phyloP scores from a whole-genome alignment of 257 asterid genomes.

The Rhazya stricta region DNA sequence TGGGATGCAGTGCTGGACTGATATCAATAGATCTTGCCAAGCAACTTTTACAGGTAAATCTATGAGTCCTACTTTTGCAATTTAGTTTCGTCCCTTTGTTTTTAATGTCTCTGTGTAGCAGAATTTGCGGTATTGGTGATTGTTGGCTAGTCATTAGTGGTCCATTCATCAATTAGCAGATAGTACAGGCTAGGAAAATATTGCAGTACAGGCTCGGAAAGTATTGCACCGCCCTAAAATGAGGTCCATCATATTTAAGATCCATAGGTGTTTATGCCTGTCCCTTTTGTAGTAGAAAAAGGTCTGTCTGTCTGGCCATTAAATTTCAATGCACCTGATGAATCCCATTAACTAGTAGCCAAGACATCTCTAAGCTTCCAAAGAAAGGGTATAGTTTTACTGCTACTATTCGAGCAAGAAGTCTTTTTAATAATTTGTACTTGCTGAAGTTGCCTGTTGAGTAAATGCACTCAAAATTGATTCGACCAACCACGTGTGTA shows the following conservation, averaged over 20 bases:
- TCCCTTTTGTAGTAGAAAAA: not conserved
- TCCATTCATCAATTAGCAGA: too few species aligned
- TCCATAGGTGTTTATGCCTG: not conserved
- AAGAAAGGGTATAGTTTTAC: too few species aligned
- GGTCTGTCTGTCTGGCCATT: not conserved
- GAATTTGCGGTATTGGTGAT: not conserved
- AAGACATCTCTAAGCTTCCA: too few species aligned
- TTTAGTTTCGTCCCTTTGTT: not conserved
- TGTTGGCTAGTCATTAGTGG: too few species aligned
- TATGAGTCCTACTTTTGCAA: not conserved
- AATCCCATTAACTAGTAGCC: too few species aligned
- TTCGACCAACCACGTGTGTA: not conserved
- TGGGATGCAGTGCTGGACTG: slow-evolving; percentile 89
- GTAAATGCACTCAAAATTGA: not conserved
- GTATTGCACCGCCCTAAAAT: too few species aligned
- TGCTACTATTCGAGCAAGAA: too few species aligned
- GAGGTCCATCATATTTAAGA: too few species aligned
- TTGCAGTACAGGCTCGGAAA: too few species aligned
- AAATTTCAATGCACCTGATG: too few species aligned
- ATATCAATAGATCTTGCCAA: slow-evolving; percentile 81
- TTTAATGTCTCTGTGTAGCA: not conserved
- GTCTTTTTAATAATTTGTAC: not conserved
- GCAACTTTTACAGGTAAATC: slow-evolving; percentile 58
- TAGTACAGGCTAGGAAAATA: too few species aligned
- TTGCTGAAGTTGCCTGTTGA: not conserved